Evolutionary conservation across 2,329 filamentous ascomycete genomes (phyloP).

Genomic region (Ophiocordyceps australis): DNA sequence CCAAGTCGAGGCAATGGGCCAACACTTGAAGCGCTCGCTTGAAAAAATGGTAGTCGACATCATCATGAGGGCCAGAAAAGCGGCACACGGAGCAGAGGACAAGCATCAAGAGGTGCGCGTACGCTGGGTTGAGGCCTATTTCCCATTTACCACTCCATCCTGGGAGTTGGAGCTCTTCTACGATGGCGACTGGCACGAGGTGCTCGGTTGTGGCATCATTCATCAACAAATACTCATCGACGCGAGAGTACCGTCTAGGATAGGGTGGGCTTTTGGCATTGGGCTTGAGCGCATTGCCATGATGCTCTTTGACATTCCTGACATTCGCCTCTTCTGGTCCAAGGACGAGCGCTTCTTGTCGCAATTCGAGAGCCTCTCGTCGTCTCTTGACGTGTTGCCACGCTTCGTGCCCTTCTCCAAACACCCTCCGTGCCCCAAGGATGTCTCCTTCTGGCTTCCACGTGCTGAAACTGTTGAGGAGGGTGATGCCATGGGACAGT

Average conservation of each 20-base stretch:
- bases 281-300: slow-evolving; percentile 93
- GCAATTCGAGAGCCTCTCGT: slow-evolving; percentile 56
- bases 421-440: slow-evolving; percentile 75
- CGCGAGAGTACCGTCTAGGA: slow-evolving; percentile 53
- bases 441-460: slow-evolving; percentile 81
- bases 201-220: slow-evolving; percentile 82
- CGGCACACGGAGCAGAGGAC: slow-evolving; percentile 33
- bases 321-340: slow-evolving; percentile 95
- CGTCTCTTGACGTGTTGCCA: slow-evolving; percentile 25
- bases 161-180: slow-evolving; percentile 96
- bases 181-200: slow-evolving; percentile 87
- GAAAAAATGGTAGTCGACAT: slow-evolving; percentile 83
- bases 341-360: slow-evolving; percentile 65
- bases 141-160: slow-evolving; percentile 88
- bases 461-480: slow-evolving; percentile 16
- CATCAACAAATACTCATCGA: slow-evolving; percentile 66
- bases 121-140: slow-evolving; percentile 93
- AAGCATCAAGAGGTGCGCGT: slow-evolving; percentile 59
- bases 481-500: slow-evolving; percentile 22
- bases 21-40: slow-evolving; percentile 75
- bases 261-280: slow-evolving; percentile 92
- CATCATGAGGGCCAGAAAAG: slow-evolving; percentile 59
- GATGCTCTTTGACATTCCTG: slow-evolving; percentile 89
- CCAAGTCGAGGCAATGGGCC: slow-evolving; percentile 67
- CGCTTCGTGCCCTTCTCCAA: slow-evolving; percentile 81